Conservation (phyloP, 1,139 yeast genomes). For the Zygosaccharomyces sapae region DNA sequence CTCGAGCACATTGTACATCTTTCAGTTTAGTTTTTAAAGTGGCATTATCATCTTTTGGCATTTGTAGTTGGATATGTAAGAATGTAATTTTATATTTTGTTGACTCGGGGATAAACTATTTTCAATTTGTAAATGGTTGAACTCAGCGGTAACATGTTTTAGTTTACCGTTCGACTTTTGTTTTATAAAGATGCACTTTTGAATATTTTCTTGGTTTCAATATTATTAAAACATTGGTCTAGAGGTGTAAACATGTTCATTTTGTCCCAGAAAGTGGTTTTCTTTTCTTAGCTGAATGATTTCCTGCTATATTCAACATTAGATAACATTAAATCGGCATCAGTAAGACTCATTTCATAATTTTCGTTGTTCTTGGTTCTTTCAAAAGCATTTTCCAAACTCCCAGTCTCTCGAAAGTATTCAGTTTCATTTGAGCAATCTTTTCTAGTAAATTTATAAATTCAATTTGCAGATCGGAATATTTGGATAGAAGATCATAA, state of each 20-base stretch:
- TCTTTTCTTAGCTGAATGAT: not conserved
- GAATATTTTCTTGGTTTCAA: not conserved
- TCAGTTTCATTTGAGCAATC: not conserved
- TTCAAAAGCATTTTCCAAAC: not conserved
- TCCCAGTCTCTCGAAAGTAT: not conserved
- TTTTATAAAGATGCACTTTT: not conserved
- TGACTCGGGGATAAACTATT: not conserved
- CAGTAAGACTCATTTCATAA: not conserved
- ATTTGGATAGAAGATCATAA: not conserved
- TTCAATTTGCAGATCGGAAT: slow-evolving; percentile 2
- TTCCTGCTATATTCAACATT: not conserved
- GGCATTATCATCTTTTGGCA: not conserved
- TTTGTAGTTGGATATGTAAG: not conserved
- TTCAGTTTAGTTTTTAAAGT: not conserved
- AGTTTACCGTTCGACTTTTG: not conserved
- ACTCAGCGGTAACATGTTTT: not conserved
- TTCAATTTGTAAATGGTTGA: not conserved
- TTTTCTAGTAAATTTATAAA: not conserved
- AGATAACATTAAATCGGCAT: not conserved
- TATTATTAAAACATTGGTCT: not conserved
- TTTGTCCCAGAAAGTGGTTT: not conserved
- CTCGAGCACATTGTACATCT: not conserved
- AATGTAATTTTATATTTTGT: not conserved
- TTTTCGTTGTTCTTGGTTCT: not conserved
- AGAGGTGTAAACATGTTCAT: not conserved